Evolutionary conservation across 1,284 basidiomycete species (phyloP).

Genomic region (Abortiporus biennis): DNA sequence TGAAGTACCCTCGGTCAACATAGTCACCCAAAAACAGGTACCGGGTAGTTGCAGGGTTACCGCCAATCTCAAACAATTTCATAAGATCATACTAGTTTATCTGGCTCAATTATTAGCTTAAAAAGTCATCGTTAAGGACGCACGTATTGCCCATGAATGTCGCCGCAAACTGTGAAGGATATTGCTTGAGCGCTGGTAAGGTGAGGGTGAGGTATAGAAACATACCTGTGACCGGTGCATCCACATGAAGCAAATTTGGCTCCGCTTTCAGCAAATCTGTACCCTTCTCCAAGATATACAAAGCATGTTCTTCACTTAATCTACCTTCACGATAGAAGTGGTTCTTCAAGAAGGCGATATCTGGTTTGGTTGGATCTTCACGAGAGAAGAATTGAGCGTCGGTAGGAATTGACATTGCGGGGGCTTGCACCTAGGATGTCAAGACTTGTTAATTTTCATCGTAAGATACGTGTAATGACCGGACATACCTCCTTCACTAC

Average conservation of each 20-base stretch:
- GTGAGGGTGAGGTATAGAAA: slow-evolving; percentile 2
- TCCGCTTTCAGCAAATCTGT: slow-evolving; percentile 75
- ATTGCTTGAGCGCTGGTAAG: slow-evolving; percentile 2
- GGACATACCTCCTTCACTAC: slow-evolving; percentile 74
- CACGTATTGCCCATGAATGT: slow-evolving; percentile 94
- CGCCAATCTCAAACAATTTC: slow-evolving; percentile 94
- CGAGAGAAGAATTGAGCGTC: slow-evolving; percentile 91
- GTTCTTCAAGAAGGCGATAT: slow-evolving; percentile 96
- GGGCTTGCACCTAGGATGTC: slow-evolving; percentile 81
- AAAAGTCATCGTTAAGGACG: slow-evolving; percentile 25
- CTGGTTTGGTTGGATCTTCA: slow-evolving; percentile 82
- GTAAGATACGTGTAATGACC: not conserved
- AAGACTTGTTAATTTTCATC: not conserved
- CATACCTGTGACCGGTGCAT: slow-evolving; percentile 90
- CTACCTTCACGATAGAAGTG: slow-evolving; percentile 97
- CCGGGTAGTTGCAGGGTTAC: slow-evolving; percentile 87
- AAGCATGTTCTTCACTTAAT: slow-evolving; percentile 84
- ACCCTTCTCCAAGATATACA: slow-evolving; percentile 80
- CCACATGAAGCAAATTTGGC: slow-evolving; percentile 83
- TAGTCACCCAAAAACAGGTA: slow-evolving; percentile 96
- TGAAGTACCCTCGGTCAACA: slow-evolving; percentile 92
- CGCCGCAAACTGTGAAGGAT: slow-evolving; percentile 68
- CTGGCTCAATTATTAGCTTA: slow-evolving; percentile 15
- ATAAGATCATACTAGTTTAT: slow-evolving; percentile 77
- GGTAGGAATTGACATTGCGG: slow-evolving; percentile 89